Percentiles rank a stretch among this genome's conserved stretches.
Conservation (phyloP, 2,329 filamentous ascomycete genomes). For the Furcasterigmium sp. region DNA sequence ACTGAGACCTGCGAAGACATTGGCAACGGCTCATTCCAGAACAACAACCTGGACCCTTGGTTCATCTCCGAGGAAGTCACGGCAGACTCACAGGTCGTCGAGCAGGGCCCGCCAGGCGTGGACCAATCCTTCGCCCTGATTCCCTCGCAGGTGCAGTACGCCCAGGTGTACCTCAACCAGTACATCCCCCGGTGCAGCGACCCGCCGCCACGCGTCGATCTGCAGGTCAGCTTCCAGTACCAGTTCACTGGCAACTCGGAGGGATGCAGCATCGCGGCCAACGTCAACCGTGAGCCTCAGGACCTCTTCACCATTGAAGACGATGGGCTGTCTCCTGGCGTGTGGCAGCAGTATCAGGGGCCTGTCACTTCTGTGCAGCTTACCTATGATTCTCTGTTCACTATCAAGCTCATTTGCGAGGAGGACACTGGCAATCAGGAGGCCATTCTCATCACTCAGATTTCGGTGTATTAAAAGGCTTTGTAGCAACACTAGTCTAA, state of each 20-base stretch:
- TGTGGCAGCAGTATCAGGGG: conserved; percentile 7
- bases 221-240: conserved; percentile 7
- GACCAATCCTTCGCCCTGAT: conserved; percentile 8
- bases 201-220: conserved; percentile 7
- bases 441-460: not conserved
- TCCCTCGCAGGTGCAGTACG: conserved; percentile 6
- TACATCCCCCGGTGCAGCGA: conserved; percentile 4
- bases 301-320: conserved; percentile 5
- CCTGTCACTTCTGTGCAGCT: conserved; percentile 1
- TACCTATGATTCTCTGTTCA: conserved; percentile 9
- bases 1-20: conserved; percentile 5
- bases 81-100: conserved; percentile 4
- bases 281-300: conserved; percentile 3
- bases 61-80: conserved; percentile 11
- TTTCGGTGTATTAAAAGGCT: conserved; percentile 1
- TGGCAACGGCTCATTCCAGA: conserved; percentile 4
- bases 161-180: conserved; percentile 10
- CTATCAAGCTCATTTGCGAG: conserved; percentile 7
- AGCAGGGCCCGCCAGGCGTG: not conserved
- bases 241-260: conserved; percentile 7
- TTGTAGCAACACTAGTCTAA: no score
- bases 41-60: conserved; percentile 3
- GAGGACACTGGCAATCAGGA: not conserved
- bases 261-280: conserved; percentile 7
- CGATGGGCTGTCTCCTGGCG: conserved; percentile 2